Evolutionary conservation across 1,139 yeast genomes (phyloP), one percentile per base, ranked within the genome.

Genomic region (Saccharomycopsis crataegensis): DNA sequence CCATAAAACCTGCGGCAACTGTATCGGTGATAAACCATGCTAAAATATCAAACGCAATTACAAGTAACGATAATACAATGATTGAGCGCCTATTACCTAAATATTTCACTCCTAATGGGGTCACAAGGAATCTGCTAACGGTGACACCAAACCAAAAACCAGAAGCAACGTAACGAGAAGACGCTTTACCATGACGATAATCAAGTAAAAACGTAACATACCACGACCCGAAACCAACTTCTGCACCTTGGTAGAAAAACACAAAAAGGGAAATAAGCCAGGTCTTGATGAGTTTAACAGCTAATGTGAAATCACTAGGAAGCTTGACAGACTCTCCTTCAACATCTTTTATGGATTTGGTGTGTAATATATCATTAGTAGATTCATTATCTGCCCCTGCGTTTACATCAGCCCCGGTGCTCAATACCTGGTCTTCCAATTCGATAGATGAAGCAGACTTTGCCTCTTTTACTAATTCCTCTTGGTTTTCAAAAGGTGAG

Each of bases 111-210:
- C 61, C 49, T 4, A 57, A 33, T 32, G 62, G 59, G 1, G 65
- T 63, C 8, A 63, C 48, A 11, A 75, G 60, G 34, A 83, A 67
- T 51, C 90, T 65, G 1, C 89, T 89, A 2, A 80, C 42, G 0
- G 88, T 81, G 41, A 84, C 68, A 6, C 90, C 91, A 11, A 76
- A 80, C 90, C 89, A 84, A 60, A 78, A 82, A 0, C 89, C 89
- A 8, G 88, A 79, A 2, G 86, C 78, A 36, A 82, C 83, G 62
- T 82, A 83, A 17, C 89, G 88, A 54, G 76, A 75, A 3, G 75
- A 66, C 0, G 63, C 59, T 3, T 68, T 62, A 1, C 82, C 85
- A 47, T 72, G 69, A 48, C 88, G 72, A 60, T 79, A 79, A 50
- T 76, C 78, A 48, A 80, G 72, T 61, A 83, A 70, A 60, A 74